Evolutionary conservation across 2,329 filamentous ascomycete species (phyloP), one percentile per base, ranked within the genome.

Genomic region (Paraphaeosphaeria sporulosa): DNA sequence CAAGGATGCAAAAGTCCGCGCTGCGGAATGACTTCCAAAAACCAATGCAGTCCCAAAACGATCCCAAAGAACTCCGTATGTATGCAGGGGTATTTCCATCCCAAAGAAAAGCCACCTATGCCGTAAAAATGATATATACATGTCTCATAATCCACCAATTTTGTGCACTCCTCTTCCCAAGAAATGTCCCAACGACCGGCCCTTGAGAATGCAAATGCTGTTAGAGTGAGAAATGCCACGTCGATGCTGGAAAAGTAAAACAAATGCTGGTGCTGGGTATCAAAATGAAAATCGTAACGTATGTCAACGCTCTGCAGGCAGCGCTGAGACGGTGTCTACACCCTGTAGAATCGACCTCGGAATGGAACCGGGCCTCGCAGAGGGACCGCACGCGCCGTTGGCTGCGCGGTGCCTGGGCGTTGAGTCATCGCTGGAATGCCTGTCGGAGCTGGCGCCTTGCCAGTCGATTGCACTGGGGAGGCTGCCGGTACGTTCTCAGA

Each of bases 61-160:
- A 21, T 25, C 2, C 38, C n/a, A 36, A 44, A 52, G 25, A 54
- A 58, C 56, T 49, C 56, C 56, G 48, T 40, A 55, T 55, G 48
- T 55, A 59, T 59, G 57, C 57, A 55, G 51, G 57, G 57, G 57
- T 59, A 59, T 59, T 48, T 43, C 52, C 57, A 44, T 34, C 48
- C 48, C 46, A 47, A 46, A 47, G 10, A 15, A 50, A 46, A 44
- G 12, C 55, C 38, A 40, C 30, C 30, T 32, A 32, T 32, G 30
- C 30, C 30, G 7, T 32, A 12, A 32, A 2, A 32, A 32, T 32
- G 23, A 17, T 32, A 59, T 48, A 19, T 50, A 48, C 44, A 50
- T 43, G 38, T 30, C 23, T 52, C 49, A 30, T 52, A 9, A 51
- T 21, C 49, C 49, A 30, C 30, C 51, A 54, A 30, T 3, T 8